Conservation (phyloP, 179 eudicot genomes). For the Silene noctiflora region DNA sequence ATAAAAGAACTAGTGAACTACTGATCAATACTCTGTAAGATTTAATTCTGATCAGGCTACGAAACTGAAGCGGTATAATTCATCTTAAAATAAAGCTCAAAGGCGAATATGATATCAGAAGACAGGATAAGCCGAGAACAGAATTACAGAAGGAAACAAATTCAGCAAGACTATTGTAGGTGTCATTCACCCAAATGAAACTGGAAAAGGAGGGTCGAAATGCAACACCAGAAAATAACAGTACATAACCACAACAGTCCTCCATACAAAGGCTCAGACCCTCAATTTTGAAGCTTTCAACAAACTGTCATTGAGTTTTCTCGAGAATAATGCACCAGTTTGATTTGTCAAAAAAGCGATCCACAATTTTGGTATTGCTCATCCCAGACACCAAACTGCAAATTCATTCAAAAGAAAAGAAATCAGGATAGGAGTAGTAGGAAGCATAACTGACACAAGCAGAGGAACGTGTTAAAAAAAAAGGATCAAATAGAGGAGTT, state of each 20-base stretch:
- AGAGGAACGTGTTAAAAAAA: background rate
- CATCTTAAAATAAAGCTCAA: too few relatives aligned
- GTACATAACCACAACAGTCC: background rate
- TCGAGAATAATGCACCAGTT: constrained; percentile 93
- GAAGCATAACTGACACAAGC: background rate
- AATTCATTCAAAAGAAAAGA: constrained; percentile 13
- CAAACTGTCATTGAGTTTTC: constrained; percentile 43
- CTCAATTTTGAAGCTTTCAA: background rate
- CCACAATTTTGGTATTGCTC: constrained; percentile 56
- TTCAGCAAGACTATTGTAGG: background rate
- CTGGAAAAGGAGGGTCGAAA: background rate
- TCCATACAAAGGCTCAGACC: background rate
- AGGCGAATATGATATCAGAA: too few relatives aligned
- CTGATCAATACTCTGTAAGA: too few relatives aligned
- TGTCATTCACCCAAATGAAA: background rate
- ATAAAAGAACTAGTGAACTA: too few relatives aligned
- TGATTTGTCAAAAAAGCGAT: constrained; percentile 85
- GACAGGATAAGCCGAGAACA: too few relatives aligned
- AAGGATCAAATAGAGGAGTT: background rate
- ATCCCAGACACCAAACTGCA: constrained; percentile 73
- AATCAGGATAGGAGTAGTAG: background rate
- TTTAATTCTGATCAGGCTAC: too few relatives aligned
- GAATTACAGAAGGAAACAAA: too few relatives aligned
- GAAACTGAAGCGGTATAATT: too few relatives aligned
- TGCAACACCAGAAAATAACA: background rate